Conservation (phyloP, 169 alveolate species). For the Cryptosporidium meleagridis region DNA sequence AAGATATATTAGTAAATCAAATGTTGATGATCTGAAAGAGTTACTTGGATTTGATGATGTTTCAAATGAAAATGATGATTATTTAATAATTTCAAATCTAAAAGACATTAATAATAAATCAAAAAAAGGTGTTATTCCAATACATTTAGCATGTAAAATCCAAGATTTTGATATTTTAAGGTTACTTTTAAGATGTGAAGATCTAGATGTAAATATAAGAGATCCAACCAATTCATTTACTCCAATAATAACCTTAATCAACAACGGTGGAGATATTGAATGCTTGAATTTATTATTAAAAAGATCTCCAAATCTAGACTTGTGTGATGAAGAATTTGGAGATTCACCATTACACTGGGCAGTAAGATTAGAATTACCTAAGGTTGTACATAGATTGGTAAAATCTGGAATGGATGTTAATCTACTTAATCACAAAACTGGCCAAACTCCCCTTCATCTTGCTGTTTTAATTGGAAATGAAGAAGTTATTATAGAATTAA, state of each 20-base stretch:
- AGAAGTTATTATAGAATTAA: conserved; percentile 38
- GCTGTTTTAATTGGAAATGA: conserved; percentile 19
- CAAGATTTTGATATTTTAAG: conserved; percentile 33
- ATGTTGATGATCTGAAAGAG: neutral
- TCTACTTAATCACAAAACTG: neutral
- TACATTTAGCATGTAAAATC: conserved; percentile 61
- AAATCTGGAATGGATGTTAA: conserved; percentile 43
- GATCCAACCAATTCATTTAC: conserved; percentile 47
- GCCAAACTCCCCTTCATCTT: conserved; percentile 40
- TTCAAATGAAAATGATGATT: neutral
- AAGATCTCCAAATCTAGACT: conserved; percentile 41
- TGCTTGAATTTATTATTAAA: conserved; percentile 49
- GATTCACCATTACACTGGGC: conserved; percentile 73
- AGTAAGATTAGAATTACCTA: conserved; percentile 43
- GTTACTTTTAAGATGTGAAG: conserved; percentile 18
- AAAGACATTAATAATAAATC: neutral
- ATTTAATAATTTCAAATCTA: neutral
- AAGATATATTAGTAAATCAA: conserved; percentile 30
- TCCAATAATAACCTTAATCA: conserved; percentile 60
- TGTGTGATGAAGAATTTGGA: conserved; percentile 56
- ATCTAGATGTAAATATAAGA: conserved; percentile 48
- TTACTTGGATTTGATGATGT: conserved; percentile 18
- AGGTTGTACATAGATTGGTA: conserved; percentile 50
- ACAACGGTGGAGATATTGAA: conserved; percentile 58
- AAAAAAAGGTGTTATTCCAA: conserved; percentile 32